phyloP scores from a whole-genome alignment of 2,329 filamentous ascomycete genomes.

The Sphaceloma murrayae region DNA sequence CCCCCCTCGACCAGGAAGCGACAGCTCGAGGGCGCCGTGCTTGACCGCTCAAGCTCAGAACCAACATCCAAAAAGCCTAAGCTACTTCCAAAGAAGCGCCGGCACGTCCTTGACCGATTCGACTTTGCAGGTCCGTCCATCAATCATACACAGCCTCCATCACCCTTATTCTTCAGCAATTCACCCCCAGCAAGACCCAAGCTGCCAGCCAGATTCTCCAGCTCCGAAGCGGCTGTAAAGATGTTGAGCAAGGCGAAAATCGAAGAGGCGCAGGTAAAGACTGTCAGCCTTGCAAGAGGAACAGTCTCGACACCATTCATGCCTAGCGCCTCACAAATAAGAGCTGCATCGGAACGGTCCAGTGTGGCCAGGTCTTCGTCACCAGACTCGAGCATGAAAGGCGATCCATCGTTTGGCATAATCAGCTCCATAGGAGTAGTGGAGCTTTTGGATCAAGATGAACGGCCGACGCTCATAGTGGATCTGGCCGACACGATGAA shows the following conservation, averaged over 20 bases:
- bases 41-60: background rate
- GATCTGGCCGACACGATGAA: conserved; percentile 55
- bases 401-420: conserved; percentile 42
- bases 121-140: conserved; percentile 19
- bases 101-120: conserved; percentile 22
- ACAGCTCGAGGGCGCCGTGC: background rate
- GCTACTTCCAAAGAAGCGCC: conserved; percentile 19
- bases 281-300: conserved; percentile 42
- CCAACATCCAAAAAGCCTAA: conserved; percentile 19
- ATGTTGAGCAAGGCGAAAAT: conserved; percentile 44
- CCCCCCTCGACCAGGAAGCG: conserved; percentile 3
- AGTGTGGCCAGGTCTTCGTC: conserved; percentile 41
- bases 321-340: conserved; percentile 26
- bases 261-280: conserved; percentile 44
- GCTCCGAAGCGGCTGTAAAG: conserved; percentile 48
- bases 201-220: conserved; percentile 47
- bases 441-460: conserved; percentile 67
- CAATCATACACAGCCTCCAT: conserved; percentile 31
- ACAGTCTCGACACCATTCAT: conserved; percentile 27
- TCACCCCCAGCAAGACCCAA: conserved; percentile 33
- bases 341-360: conserved; percentile 45
- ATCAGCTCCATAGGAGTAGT: conserved; percentile 57
- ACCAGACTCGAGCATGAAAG: conserved; percentile 42
- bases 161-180: conserved; percentile 46
- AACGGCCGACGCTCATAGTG: conserved; percentile 65